Base-by-base conservation (phyloP, 1,284 basidiomycete genomes). In the Golubevia sp. region DNA sequence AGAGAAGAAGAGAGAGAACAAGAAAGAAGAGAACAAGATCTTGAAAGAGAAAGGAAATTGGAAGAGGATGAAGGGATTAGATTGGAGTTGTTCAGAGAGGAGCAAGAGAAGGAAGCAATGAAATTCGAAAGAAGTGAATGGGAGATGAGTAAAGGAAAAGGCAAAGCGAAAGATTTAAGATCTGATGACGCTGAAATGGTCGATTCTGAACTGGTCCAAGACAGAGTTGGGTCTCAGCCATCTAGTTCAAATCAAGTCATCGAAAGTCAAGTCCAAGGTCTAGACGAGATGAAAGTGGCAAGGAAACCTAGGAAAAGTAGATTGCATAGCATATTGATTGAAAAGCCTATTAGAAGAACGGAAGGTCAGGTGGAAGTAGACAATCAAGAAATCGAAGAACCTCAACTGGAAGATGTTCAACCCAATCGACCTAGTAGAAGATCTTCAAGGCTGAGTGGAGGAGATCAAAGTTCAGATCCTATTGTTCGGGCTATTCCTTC, bases 1-100 rank as follows among this genome's bases (percentile, higher is more conserved):
- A 18, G 63, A 7, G 49, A 26, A 23, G 44, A 51, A 11, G 56
- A 64, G 58, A 51, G 63, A 23, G 55, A 65, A 24, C 26, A 30
- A 3, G 58, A 57, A 25, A 57, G 27, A 49, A 15, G 27, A 23
- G 11, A 25, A 15, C 8, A 56, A 11, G 30, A 34, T 5, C 11
- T 34, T 11, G 5, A 34, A 34, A 44, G 38, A 44, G 38, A 44
- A 44, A 44, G 18, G n/a, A n/a, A n/a, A n/a, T n/a, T n/a, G 18
- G 38, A 44, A 44, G 38, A 18, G 18, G 11, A 44, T 44, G 38
- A 44, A 44, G 18, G n/a, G n/a, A n/a, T n/a, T n/a, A n/a, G n/a
- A n/a, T n/a, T n/a, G n/a, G n/a, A n/a, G n/a, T n/a, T n/a, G n/a
- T n/a, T n/a, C n/a, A n/a, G n/a, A n/a, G n/a, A 3, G 58, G 38